Evolutionary conservation across 371 early-diverging fungal species (phyloP).

Genomic region (Batkoa obscura): DNA sequence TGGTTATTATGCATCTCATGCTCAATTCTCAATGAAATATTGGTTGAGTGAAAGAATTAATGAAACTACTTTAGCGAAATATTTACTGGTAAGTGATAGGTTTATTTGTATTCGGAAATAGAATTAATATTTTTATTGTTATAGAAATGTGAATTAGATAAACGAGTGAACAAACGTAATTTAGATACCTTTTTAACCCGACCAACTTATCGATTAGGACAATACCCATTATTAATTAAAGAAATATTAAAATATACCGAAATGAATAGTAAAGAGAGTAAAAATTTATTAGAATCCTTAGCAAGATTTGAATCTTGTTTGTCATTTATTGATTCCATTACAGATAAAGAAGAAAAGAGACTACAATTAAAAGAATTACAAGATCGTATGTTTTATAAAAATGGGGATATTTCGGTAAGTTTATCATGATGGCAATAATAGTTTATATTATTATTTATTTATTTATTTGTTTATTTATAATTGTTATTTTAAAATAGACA

Average conservation of each 20-base stretch:
- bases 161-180: not conserved
- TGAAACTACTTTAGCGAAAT: not conserved
- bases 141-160: not conserved
- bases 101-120: not conserved
- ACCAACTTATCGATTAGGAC: not conserved
- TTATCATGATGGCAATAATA: not conserved
- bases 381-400: constrained; percentile 2
- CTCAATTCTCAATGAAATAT: not conserved
- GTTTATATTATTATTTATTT: too few relatives aligned
- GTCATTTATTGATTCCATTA: not conserved
- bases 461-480: not conserved
- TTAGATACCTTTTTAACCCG: not conserved
- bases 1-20: not conserved
- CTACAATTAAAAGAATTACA: not conserved
- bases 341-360: not conserved
- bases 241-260: not conserved
- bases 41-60: not conserved
- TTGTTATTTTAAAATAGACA: not conserved
- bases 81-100: not conserved
- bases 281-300: not conserved
- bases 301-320: not conserved
- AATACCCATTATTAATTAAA: not conserved
- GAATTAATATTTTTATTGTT: not conserved
- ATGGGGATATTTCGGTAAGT: not conserved
- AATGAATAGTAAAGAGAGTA: not conserved